phyloP scores from a whole-genome alignment of 2,329 filamentous ascomycete species.

The Calcarisporium arbuscula region DNA sequence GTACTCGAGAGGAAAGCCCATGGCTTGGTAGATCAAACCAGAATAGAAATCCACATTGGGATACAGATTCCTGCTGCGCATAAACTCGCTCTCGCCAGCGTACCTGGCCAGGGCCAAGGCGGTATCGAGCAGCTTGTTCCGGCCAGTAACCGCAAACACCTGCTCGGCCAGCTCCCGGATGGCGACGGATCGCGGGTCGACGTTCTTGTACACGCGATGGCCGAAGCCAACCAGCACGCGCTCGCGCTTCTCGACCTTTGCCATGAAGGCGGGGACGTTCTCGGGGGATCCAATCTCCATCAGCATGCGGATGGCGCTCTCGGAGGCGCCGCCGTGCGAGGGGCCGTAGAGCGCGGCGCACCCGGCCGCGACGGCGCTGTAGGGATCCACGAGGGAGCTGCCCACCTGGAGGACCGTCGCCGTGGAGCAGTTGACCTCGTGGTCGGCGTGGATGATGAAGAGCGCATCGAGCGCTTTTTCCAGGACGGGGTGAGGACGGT shows the following conservation, averaged over 20 bases:
- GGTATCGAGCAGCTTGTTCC: slow-evolving; percentile 45
- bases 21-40: slow-evolving; percentile 45
- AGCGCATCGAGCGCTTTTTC: slow-evolving; percentile 46
- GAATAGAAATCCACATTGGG: slow-evolving; percentile 49
- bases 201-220: slow-evolving; percentile 48
- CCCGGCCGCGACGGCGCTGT: slow-evolving; percentile 44
- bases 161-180: slow-evolving; percentile 43
- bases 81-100: slow-evolving; percentile 39
- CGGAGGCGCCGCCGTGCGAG: slow-evolving; percentile 53
- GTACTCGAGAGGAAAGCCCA: slow-evolving; percentile 44
- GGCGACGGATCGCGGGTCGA: slow-evolving; percentile 44
- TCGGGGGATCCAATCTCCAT: slow-evolving; percentile 44
- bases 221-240: slow-evolving; percentile 49
- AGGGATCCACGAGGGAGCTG: slow-evolving; percentile 50
- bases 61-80: slow-evolving; percentile 41
- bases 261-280: slow-evolving; percentile 44
- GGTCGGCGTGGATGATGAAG: slow-evolving; percentile 51
- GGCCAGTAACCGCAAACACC: slow-evolving; percentile 42
- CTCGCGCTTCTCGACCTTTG: slow-evolving; percentile 43
- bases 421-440: slow-evolving; percentile 53
- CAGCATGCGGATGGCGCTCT: slow-evolving; percentile 49
- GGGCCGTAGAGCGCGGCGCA: slow-evolving; percentile 50
- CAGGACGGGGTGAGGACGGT: slow-evolving; percentile 41
- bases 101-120: slow-evolving; percentile 39
- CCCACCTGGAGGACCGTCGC: slow-evolving; percentile 51